phyloP scores from a whole-genome alignment of 306 rosid genomes.

The Prinsepia uniflora region DNA sequence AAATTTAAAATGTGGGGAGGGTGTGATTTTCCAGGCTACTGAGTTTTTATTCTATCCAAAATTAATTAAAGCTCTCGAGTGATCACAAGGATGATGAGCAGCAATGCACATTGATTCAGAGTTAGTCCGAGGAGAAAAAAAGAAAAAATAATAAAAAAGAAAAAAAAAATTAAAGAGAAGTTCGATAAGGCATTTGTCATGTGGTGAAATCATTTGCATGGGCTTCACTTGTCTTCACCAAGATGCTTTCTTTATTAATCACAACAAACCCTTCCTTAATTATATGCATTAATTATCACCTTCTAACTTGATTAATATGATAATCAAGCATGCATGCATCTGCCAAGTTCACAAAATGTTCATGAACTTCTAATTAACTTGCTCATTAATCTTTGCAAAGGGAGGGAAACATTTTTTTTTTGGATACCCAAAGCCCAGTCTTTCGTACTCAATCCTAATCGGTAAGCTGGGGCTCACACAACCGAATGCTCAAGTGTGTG shows the following conservation, averaged over 20 bases:
- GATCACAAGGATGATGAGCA: constrained; percentile 7
- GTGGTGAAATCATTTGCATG: constrained; percentile 64
- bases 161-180: not conserved
- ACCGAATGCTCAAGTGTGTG: too few relatives aligned
- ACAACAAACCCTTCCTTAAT: constrained; percentile 7
- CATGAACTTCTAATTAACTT: not conserved
- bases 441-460: too few relatives aligned
- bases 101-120: not conserved
- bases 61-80: not conserved
- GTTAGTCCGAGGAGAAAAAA: not conserved
- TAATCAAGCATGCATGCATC: not conserved
- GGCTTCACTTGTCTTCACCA: constrained; percentile 42
- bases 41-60: constrained; percentile 21
- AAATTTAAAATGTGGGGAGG: constrained; percentile 18
- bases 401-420: too few relatives aligned
- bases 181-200: constrained; percentile 34
- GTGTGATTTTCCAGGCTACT: constrained; percentile 30
- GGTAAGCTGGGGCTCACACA: too few relatives aligned
- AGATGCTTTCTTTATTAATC: constrained; percentile 10
- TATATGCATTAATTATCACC: not conserved
- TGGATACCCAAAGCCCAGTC: too few relatives aligned
- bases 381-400: not conserved
- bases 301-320: not conserved
- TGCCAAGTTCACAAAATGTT: not conserved
- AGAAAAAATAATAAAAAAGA: too few relatives aligned